Conservation (phyloP, 805 yeast species). For the Kluyveromyces aestuarii region DNA sequence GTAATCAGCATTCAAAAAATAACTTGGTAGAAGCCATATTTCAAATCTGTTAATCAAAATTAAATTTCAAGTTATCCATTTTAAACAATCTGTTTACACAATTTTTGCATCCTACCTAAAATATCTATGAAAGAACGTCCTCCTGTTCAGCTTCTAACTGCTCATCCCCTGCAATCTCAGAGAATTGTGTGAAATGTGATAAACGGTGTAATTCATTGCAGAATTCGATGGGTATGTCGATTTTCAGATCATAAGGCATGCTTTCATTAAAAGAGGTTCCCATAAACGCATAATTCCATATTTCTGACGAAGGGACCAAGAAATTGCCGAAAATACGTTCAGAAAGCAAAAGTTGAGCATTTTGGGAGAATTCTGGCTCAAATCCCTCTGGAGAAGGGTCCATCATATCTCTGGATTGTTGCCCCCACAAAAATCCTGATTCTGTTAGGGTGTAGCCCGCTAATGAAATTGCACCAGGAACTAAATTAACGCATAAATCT, state of each 20-base stretch:
- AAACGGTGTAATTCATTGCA: slow-evolving; percentile 87
- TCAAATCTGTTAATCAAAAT: too few relatives aligned
- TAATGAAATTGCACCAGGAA: slow-evolving; percentile 78
- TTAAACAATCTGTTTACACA: too few relatives aligned
- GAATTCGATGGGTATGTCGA: slow-evolving; percentile 73
- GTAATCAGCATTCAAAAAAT: too few relatives aligned
- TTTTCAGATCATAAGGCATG: slow-evolving; percentile 51
- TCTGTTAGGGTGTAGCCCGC: slow-evolving; percentile 52
- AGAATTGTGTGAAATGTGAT: slow-evolving; percentile 70
- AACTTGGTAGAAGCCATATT: too few relatives aligned
- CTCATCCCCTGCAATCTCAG: slow-evolving; percentile 46
- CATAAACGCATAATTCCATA: slow-evolving; percentile 89
- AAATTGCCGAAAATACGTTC: slow-evolving; percentile 74
- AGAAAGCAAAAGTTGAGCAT: slow-evolving; percentile 63
- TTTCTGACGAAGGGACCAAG: slow-evolving; percentile 70
- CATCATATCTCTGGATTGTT: slow-evolving; percentile 43
- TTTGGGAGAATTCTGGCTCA: slow-evolving; percentile 46
- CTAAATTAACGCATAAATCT: slow-evolving; percentile 58
- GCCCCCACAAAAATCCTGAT: slow-evolving; percentile 77
- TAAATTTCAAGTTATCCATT: too few relatives aligned
- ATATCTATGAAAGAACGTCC: slow-evolving; percentile 43
- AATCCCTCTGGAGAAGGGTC: slow-evolving; percentile 60
- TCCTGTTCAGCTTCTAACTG: slow-evolving; percentile 60
- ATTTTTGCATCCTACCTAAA: too few relatives aligned
- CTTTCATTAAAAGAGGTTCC: slow-evolving; percentile 73